phyloP scores from a whole-genome alignment of 1,284 basidiomycete species.

The Calocybe gambosa region DNA sequence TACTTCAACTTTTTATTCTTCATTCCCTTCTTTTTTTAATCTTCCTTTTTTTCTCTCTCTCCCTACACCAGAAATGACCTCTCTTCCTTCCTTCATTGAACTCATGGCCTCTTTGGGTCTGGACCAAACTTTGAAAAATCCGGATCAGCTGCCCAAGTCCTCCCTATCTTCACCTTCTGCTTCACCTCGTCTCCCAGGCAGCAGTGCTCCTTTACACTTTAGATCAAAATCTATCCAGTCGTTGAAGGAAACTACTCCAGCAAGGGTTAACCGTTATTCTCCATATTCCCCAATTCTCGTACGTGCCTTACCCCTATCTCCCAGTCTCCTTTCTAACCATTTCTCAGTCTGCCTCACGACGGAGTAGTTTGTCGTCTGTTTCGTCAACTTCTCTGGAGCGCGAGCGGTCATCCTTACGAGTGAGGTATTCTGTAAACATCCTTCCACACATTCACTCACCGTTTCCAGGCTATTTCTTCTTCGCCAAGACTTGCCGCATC shows the following conservation, averaged over 20 bases:
- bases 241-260: conserved; percentile 37
- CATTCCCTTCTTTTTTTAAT: conserved; percentile 24
- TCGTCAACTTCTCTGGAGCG: conserved; percentile 35
- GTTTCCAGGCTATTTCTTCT: conserved; percentile 32
- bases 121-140: conserved; percentile 34
- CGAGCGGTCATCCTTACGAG: conserved; percentile 30
- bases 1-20: conserved; percentile 27
- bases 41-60: conserved; percentile 23
- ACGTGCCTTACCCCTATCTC: conserved; percentile 24
- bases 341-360: conserved; percentile 29
- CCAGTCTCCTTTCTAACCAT: conserved; percentile 7
- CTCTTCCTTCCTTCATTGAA: conserved; percentile 78
- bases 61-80: conserved; percentile 42
- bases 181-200: conserved; percentile 22
- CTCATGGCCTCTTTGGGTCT: conserved; percentile 77
- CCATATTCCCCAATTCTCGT: conserved; percentile 57
- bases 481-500: conserved; percentile 43
- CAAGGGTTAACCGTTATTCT: conserved; percentile 48
- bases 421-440: conserved; percentile 17
- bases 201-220: conserved; percentile 26
- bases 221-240: conserved; percentile 39
- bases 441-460: conserved; percentile 3
- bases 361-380: conserved; percentile 39
- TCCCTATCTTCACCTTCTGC: conserved; percentile 33
- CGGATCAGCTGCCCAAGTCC: conserved; percentile 30